A percentile compares a stretch with the other conserved stretches of the same genome.
phyloP scores from a whole-genome alignment of 768 basidiomycete species.

The Tubosaeta sp. region DNA sequence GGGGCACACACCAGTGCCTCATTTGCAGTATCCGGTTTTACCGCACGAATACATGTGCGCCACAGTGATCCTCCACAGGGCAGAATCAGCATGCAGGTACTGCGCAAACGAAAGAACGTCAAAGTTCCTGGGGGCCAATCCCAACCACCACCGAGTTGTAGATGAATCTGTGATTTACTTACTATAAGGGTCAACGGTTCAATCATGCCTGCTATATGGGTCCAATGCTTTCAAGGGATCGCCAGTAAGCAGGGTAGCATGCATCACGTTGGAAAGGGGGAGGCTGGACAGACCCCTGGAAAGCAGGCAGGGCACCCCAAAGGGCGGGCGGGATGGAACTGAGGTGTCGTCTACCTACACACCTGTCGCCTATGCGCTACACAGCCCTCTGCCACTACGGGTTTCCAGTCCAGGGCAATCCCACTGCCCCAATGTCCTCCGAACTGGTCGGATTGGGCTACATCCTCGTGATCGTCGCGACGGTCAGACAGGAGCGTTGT shows the following conservation, averaged over 20 bases:
- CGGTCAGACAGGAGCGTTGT: constrained; percentile 58
- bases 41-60: constrained; percentile 89
- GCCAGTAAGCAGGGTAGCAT: constrained; percentile 67
- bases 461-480: constrained; percentile 67
- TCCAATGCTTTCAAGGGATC: constrained; percentile 61
- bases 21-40: constrained; percentile 69
- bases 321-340: no score
- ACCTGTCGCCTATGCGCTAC: no score
- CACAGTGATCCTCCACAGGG: constrained; percentile 83
- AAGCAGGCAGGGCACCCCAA: no score
- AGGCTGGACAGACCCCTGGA: no score
- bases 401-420: no score
- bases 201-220: constrained; percentile 85
- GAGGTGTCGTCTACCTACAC: no score
- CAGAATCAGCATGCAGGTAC: constrained; percentile 76
- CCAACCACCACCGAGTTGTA: constrained; percentile 41
- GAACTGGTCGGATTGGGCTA: constrained; percentile 73
- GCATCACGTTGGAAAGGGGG: no score
- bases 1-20: constrained; percentile 74
- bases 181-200: constrained; percentile 70
- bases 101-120: constrained; percentile 82
- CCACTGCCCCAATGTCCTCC: no score
- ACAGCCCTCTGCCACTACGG: no score
- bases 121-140: constrained; percentile 66
- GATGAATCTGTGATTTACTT: constrained; percentile 20